A percentile compares a stretch with the other conserved stretches of the same genome.
These are phyloP conservation scores for Pseudocercospora ulei DNA, from an alignment of 2,329 filamentous ascomycete species.

Conservation along the genomic window DNA sequence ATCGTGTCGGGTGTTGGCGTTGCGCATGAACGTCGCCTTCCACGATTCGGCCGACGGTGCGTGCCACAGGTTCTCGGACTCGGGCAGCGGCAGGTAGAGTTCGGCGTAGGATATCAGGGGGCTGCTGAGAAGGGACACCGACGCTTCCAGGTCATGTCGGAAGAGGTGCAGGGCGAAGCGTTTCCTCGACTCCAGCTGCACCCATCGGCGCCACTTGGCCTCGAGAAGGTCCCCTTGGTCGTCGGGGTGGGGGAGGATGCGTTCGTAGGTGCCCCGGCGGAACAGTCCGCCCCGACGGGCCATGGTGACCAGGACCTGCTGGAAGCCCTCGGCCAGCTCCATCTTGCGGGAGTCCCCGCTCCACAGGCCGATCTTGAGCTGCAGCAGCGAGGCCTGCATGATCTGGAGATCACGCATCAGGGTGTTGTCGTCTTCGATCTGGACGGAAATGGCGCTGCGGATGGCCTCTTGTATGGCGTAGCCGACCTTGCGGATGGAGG, in stretches of 20 bases:
- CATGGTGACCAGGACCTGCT: constrained; percentile 47
- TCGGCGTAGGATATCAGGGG: constrained; percentile 61
- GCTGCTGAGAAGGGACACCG: constrained; percentile 56
- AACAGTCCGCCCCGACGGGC: constrained; percentile 51
- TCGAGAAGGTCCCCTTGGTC: constrained; percentile 52
- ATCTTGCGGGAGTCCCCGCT: constrained; percentile 51
- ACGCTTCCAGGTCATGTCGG: constrained; percentile 56
- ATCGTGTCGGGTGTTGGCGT: constrained; percentile 33
- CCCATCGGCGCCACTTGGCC: constrained; percentile 57
- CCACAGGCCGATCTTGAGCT: constrained; percentile 49
- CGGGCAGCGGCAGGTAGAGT: constrained; percentile 56
- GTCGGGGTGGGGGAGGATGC: constrained; percentile 44
- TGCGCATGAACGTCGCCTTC: constrained; percentile 50
- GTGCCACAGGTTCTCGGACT: constrained; percentile 54
- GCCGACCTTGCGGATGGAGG: constrained; percentile 53
- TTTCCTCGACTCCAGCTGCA: constrained; percentile 56
- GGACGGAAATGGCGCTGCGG: constrained; percentile 34
- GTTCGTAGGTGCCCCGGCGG: constrained; percentile 39
- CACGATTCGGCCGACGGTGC: constrained; percentile 55
- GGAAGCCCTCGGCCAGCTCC: constrained; percentile 51
- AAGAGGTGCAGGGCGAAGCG: constrained; percentile 58
- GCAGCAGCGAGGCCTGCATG: constrained; percentile 44
- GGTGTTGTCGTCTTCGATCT: constrained; percentile 45
- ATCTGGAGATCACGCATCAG: constrained; percentile 45
- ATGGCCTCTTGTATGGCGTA: constrained; percentile 45